Conservation (phyloP, 345 rosid species). For the Aurinia saxatilis region DNA sequence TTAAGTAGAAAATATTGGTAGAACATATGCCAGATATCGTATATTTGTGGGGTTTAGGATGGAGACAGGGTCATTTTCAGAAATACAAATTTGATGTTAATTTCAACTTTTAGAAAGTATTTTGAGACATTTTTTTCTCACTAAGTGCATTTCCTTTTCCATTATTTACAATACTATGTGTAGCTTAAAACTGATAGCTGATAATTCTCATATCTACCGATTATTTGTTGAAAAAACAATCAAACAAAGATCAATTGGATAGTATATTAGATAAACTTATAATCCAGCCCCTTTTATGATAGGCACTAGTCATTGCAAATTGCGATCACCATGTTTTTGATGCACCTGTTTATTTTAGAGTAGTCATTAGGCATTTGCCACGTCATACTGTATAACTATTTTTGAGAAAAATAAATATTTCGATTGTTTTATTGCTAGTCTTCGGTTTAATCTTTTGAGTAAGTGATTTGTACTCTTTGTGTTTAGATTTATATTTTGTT, state of each 20-base stretch:
- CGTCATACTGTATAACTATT: no score
- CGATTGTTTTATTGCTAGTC: no score
- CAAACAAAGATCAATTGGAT: not conserved
- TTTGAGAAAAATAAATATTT: no score
- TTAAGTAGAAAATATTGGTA: not conserved
- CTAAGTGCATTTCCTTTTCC: conserved; percentile 20
- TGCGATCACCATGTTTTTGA: no score
- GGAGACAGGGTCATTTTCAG: conserved; percentile 13
- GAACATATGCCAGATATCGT: conserved; percentile 18
- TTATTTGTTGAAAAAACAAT: not conserved
- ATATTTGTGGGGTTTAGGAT: conserved; percentile 20
- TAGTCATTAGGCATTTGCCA: no score
- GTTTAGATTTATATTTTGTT: no score
- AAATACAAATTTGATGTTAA: not conserved
- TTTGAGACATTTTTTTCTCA: not conserved
- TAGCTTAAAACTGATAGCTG: conserved; percentile 1
- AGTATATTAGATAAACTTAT: not conserved
- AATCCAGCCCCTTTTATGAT: no score
- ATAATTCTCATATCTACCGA: not conserved
- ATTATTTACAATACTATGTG: not conserved
- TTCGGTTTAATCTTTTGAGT: no score
- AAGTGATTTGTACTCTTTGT: no score
- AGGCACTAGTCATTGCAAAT: no score
- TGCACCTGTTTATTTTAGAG: no score
- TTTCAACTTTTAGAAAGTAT: conserved; percentile 15